Evolutionary conservation across 148 eudicot species (phyloP), one percentile per base, ranked within the genome.

Genomic region (Camellia granthamiana): DNA sequence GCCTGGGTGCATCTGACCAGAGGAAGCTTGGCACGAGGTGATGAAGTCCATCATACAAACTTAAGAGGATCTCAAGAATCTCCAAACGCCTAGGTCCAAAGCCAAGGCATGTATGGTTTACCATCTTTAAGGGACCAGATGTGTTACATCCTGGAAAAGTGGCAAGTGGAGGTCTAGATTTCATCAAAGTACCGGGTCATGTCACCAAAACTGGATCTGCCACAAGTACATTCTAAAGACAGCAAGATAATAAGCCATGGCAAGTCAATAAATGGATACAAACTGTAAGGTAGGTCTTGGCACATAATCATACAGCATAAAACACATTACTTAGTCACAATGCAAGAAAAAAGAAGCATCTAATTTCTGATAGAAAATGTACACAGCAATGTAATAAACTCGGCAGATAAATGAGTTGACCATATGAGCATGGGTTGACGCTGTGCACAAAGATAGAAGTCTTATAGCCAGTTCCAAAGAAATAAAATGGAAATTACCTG

Each of bases 401-500:
- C 23, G 38, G 76, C 54, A 76, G 69, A 76, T 46, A 62, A 63
- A 16, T 49, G 69, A 64, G 63, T 54, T 12, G 3, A 49, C 19
- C 42, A 4, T 4, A 79, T 14, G 59, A 70, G 55, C 69, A 70
- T 21, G 21, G 59, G 76, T 3, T 79, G 60, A 66, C 14, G 21
- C 23, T 54, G 19, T 8, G 38, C 30, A 0, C 46, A 72, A 79
- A 60, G 2, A 54, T 42, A 16, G 10, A 66, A 52, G 43, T 30
- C 46, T 3, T 19, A 30, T 0, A 15, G 18, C 16, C 51, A 18
- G n/a, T 55, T 41, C 58, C 46, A 58, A 58, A 49, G 6, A 60
- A 19, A 30, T 14, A 43, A 16, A 43, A 14, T 15, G 38, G 21
- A 18, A 49, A 67, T 78, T 81, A 88, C 91, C 91, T 86, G 87